A percentile compares a stretch with the other conserved stretches of the same genome.
These are phyloP conservation scores for Acacia acuminata DNA, from an alignment of 306 rosid genomes.

Conservation along the genomic window DNA sequence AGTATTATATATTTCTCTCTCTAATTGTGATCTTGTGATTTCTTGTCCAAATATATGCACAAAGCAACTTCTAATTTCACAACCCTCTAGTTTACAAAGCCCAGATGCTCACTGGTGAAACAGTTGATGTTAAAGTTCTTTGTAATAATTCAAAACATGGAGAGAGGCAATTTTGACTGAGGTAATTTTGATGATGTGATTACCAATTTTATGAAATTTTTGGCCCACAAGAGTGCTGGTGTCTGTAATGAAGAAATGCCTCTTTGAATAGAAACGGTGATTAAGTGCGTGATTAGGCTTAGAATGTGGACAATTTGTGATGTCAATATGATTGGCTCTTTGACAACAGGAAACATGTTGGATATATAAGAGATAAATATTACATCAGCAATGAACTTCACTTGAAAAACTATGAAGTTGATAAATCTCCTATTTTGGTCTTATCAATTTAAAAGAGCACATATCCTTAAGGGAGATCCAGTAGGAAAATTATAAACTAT, in stretches of 20 bases:
- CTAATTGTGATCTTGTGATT: constrained; percentile 16
- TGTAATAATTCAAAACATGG: constrained; percentile 90
- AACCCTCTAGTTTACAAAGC: constrained; percentile 87
- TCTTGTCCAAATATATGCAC: constrained; percentile 66
- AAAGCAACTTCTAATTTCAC: constrained; percentile 87
- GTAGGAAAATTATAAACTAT: too few species aligned
- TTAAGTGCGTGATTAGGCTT: background rate
- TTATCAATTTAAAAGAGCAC: too few species aligned
- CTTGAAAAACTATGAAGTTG: too few species aligned
- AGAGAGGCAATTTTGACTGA: constrained; percentile 85
- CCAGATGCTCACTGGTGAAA: constrained; percentile 72
- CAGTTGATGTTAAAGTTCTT: constrained; percentile 86
- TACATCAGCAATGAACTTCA: background rate
- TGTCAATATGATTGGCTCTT: background rate
- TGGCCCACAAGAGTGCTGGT: background rate
- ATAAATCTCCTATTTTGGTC: too few species aligned
- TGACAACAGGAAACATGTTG: background rate
- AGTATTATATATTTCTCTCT: constrained; percentile 3
- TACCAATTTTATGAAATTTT: background rate
- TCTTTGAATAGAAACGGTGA: background rate
- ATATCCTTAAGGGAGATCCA: too few species aligned
- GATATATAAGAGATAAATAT: constrained; percentile 11
- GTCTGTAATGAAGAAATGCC: constrained; percentile 11
- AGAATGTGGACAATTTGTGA: background rate
- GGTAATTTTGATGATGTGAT: constrained; percentile 51